Base-by-base conservation (phyloP, 768 basidiomycete genomes). In the Agaricus sinodeliciosus region DNA sequence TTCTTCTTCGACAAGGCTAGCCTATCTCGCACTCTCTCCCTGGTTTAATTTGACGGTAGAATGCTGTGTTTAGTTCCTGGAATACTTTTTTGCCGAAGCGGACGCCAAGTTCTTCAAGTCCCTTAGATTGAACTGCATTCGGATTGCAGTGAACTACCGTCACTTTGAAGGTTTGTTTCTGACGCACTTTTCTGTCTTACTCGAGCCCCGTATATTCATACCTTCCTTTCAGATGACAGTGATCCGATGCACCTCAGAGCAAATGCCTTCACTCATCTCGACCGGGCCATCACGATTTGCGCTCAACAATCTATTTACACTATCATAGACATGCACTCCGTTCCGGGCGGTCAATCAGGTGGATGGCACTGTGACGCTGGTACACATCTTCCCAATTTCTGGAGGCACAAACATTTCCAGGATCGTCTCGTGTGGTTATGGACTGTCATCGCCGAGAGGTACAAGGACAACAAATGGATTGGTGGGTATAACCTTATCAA, bases 401-500 rank as follows among this genome's bases (percentile, higher is more conserved):
- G 87, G 86, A 74, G 73, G 19, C 85, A 91, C 72, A 88, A 81
- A 58, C 87, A 91, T 63, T 87, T 88, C 71, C 89, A 91, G 63
- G 86, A 91, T 63, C 79, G 88, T 0, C 67, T 80, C 2, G 66
- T 90, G 41, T 83, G 84, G 81, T 77, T 92, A 28, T 91, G 90
- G 90, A 76, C 76, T 43, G 67, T 85, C 58, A 72, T 91, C 15
- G 87, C 91, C 0, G 70, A 69, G 56, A 85, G 84, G 60, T 91
- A 91, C 70, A 82, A 74, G 54, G 76, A 72, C 41, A 87, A 92
- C 61, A 70, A 77, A 52, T 90, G 89, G 90, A 78, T 92, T 50
- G 89, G 86, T 1, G 88, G 90, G 15, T 92, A 87, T 67, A 92
- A 92, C 66, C 82, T 83, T 9, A 72, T 93, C 43, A 94, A 92